Percentiles rank a stretch among this genome's conserved stretches.
These are phyloP conservation scores for Nicotiana sylvestris DNA, from an alignment of 257 asterid genomes.

Conservation along the genomic window DNA sequence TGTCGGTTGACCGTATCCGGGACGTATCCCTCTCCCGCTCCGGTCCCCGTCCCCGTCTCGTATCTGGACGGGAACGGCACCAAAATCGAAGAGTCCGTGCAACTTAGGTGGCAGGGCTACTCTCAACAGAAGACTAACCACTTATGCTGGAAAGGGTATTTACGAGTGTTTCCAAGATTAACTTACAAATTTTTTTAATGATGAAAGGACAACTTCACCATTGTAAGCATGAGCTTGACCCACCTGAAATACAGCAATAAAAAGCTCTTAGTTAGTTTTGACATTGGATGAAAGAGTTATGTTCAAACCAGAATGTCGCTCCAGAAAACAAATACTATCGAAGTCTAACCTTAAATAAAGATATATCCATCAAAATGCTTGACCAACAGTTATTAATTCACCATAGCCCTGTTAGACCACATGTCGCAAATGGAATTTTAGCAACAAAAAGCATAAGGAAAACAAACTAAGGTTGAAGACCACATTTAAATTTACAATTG, in stretches of 20 bases:
- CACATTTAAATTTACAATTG: background rate
- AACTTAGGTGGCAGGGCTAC: background rate
- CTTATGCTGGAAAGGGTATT: background rate
- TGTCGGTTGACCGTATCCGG: too few relatives aligned
- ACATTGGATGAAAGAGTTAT: background rate
- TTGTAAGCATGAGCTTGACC: background rate
- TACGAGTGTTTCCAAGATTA: background rate
- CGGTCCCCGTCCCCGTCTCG: too few relatives aligned
- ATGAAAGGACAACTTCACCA: slow-evolving; percentile 1
- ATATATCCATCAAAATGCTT: slow-evolving; percentile 10
- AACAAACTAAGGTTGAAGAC: background rate
- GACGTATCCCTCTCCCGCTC: too few relatives aligned
- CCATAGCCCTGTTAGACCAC: background rate
- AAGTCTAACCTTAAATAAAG: slow-evolving; percentile 5
- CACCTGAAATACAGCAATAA: slow-evolving; percentile 8
- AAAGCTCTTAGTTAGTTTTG: background rate
- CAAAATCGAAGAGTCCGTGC: too few relatives aligned
- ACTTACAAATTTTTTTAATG: background rate
- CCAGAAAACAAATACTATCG: background rate
- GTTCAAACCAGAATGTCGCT: background rate
- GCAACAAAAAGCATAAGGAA: background rate
- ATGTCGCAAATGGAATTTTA: background rate
- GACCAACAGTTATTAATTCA: background rate
- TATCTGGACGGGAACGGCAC: too few relatives aligned
- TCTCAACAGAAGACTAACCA: background rate